Evolutionary conservation across 2,329 filamentous ascomycete genomes (phyloP), one percentile per base, ranked within the genome.

Genomic region (Alternaria infectoria): DNA sequence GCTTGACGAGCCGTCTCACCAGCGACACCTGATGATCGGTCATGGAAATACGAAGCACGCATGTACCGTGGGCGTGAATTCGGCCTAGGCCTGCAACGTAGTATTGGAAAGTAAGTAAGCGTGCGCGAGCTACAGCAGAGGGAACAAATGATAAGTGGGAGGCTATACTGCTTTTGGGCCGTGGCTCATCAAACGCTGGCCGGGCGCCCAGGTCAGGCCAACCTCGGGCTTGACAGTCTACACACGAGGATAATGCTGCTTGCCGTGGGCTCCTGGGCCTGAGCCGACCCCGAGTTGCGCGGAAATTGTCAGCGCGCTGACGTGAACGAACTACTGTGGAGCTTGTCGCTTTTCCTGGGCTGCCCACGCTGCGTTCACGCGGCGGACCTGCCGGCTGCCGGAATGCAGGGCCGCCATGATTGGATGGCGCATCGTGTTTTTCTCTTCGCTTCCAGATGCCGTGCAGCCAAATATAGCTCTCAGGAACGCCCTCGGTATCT

Each of bases 101-200:
- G 68, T 70, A 69, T 70, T 69, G 65, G 62, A 57, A 57, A 57
- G 23, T 26, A 52, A 47, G 49, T 46, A 46, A 60, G 64, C 68
- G 59, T 62, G 52, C 44, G 58, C 56, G 50, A 54, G 60, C 60
- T 55, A 59, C 44, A 12, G 44, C 25, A 19, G 28, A 30, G 17
- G 49, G 43, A 28, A 56, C 63, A 51, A 58, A 66, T 69, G 45
- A 58, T 50, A 61, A 56, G 59, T 51, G 59, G 56, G 17, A 47
- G 13, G 11, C 63, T 64, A 68, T 47, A 21, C 63, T 59, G 23
- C 47, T 59, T 61, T 44, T 19, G 44, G 43, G 5, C 21, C 12
- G 46, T 54, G 43, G 62, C 56, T 66, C 49, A 61, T 61, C 54
- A 43, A 21, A 54, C 28, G 32, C 17, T 40, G 58, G 55, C 58